phyloP scores from a whole-genome alignment of 345 rosid genomes.

The Trapa incisa region DNA sequence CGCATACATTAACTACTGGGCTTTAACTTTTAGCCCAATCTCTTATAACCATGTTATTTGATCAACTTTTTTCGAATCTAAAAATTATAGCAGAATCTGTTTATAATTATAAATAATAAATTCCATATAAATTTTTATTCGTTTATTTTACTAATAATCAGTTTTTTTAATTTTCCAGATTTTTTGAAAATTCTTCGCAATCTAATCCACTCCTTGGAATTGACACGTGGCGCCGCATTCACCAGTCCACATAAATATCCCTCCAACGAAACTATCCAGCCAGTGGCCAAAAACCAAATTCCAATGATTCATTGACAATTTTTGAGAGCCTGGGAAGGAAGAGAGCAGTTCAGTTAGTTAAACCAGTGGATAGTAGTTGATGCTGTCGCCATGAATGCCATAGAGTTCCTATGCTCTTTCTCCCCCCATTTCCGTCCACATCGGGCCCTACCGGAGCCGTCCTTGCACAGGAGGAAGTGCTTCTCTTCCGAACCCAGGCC shows the following conservation, averaged over 20 bases:
- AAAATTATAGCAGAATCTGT: too few species aligned
- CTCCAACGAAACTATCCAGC: constrained; percentile 1
- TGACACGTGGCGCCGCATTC: constrained; percentile 39
- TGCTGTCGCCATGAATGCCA: constrained; percentile 42
- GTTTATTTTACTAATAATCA: too few species aligned
- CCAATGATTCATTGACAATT: background rate
- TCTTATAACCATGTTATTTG: too few species aligned
- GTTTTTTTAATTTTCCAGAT: too few species aligned
- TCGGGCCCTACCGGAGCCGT: constrained; percentile 16
- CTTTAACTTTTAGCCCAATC: background rate
- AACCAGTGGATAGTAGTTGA: constrained; percentile 18
- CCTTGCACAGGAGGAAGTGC: constrained; percentile 13
- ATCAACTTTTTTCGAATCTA: too few species aligned
- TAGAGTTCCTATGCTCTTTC: constrained; percentile 44
- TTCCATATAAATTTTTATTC: too few species aligned
- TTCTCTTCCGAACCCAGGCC: constrained; percentile 7
- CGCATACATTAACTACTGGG: too few species aligned
- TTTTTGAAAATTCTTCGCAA: too few species aligned
- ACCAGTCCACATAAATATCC: constrained; percentile 39
- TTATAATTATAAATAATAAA: too few species aligned
- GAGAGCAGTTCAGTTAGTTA: background rate
- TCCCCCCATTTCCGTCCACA: constrained; percentile 40
- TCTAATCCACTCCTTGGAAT: constrained; percentile 5
- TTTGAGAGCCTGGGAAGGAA: background rate
- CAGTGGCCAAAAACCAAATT: background rate